Base-by-base conservation (phyloP, 345 rosid species). In the Rhodamnia rubescens region DNA sequence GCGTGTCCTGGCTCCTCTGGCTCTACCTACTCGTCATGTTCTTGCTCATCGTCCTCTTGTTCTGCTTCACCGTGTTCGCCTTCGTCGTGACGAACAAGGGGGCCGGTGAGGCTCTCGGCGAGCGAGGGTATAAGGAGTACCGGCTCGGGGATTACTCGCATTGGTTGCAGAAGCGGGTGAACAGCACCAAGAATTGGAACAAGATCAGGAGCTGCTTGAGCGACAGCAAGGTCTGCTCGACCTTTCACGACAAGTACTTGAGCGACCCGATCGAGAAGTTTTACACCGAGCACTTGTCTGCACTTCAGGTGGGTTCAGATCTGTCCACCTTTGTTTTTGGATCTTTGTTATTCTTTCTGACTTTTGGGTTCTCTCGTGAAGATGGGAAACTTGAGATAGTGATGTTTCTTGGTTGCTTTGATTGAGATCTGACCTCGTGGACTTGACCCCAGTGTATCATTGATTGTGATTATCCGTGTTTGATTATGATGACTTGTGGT, bases 31-130 rank as follows among this genome's bases (percentile, higher is more conserved):
- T 93, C 21, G 96, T 94, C 24, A 95, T 94, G 99, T 95, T 95
- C 91, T 51, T 95, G 83, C 89, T 94, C 84, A 95, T 95, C 36
- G 82, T 97, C 56, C 8, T 92, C 56, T 88, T 93, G 58, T 85
- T 95, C 89, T 89, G 92, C 86, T 94, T 95, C 92, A 97, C 98
- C 22, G 90, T 95, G 88, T 92, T 95, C 82, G 95, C 98, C 27
- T 97, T 97, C 83, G 91, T 88, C 3, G 96, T 95, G 85, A 95
- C 96, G 40, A 95, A 90, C 85, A 95, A 95, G 86, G 98, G 99
- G 24, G 96, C 99, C 4, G 98, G 98, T 5, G 74, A 90, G 54
- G 92, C 50, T 6, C 6, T 97, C 53, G 89, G 94, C 0, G 92
- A 83, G 0, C 93, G n/a, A 81, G 99, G 97, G 69, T 96, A 96